A percentile compares a stretch with the other conserved stretches of the same genome.
Conservation (phyloP, 179 eudicot species). For the Spinacia oleracea region DNA sequence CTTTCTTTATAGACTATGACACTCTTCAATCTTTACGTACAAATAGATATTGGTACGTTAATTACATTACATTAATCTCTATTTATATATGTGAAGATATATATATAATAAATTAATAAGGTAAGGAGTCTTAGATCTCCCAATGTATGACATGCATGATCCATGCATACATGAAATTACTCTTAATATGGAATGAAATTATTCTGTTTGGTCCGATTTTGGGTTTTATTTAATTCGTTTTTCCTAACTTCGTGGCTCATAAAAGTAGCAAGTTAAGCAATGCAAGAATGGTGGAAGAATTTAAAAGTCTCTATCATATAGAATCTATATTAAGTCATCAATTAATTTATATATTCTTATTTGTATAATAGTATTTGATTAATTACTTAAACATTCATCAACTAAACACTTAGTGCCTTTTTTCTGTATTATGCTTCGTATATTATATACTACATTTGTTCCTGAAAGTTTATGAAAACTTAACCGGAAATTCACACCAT, state of each 20-base stretch:
- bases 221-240: neutral
- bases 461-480: too few relatives aligned
- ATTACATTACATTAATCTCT: neutral
- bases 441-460: too few relatives aligned
- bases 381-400: too few relatives aligned
- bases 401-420: too few relatives aligned
- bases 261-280: constrained; percentile 16
- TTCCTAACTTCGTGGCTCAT: constrained; percentile 15
- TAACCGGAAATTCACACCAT: too few relatives aligned
- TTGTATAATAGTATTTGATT: too few relatives aligned
- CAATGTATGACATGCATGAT: constrained; percentile 10
- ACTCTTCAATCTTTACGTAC: neutral
- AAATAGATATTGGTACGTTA: too few relatives aligned
- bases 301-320: neutral
- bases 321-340: neutral
- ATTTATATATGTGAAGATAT: neutral
- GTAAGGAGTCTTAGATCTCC: neutral
- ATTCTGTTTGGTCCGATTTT: neutral
- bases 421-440: too few relatives aligned
- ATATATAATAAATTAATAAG: too few relatives aligned
- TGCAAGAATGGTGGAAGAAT: constrained; percentile 16
- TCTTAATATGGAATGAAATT: neutral
- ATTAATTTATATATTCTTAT: too few relatives aligned
- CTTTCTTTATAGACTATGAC: neutral
- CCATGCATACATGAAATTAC: constrained; percentile 1